Base-by-base conservation (phyloP, 148 eudicot species). In the Diospyros kaki region DNA sequence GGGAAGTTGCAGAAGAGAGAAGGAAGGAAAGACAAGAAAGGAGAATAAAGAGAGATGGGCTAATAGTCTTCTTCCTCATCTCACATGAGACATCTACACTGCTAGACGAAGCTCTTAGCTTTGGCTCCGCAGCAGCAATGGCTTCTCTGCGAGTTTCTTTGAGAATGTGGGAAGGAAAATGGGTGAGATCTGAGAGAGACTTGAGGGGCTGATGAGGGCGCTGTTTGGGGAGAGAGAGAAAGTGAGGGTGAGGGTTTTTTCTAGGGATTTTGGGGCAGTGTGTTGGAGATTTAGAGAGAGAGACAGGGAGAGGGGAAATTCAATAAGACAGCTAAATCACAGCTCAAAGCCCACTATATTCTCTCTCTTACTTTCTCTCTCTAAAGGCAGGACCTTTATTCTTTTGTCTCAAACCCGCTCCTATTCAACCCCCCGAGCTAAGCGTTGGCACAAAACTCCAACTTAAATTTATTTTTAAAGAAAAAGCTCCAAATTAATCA, bases 271-370 rank as follows among this genome's bases (percentile, higher is more conserved):
- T 76, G 68, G 82, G 78, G 52, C 71, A 13, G 72, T 46, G 81
- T 55, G 76, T 40, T 61, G 12, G 9, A 2, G 59, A 28, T 55
- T 68, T 54, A 62, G 58, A 44, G 56, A 5, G 43, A 66, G 65
- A 59, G 71, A 17, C 15, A 61, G 73, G 48, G 69, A 55, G 72
- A 71, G 76, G 74, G 41, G 58, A 64, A 61, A 76, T 80, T 65
- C 68, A 64, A 75, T 72, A 58, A 78, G 90, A 88, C 98, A 93
- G 93, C 98, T 93, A 91, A 81, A 86, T 80, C 88, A 93, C 98
- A 90, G 98, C 98, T 93, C 96, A 87, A 90, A 79, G 79, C 83
- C 92, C 89, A 93, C 96, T 83, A 86, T 79, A 81, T 71, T 75
- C 78, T 74, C 38, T 61, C 71, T 69, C 63, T 42, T 45, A 64